These are phyloP conservation scores for Podospora didyma DNA, from an alignment of 495 filamentous ascomycete genomes.

Conservation along the genomic window DNA sequence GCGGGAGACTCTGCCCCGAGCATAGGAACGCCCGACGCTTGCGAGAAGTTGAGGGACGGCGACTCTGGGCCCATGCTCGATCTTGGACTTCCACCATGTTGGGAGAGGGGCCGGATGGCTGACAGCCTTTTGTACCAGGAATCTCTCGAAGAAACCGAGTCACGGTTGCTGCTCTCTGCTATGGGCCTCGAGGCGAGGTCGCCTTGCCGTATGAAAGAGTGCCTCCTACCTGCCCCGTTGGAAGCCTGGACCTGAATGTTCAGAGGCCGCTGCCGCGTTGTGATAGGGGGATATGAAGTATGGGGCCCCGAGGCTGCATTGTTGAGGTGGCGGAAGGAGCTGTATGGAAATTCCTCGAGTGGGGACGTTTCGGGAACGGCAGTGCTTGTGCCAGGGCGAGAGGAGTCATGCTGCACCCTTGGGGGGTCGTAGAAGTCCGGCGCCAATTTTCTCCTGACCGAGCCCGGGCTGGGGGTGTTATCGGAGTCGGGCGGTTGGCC, in stretches of 20 bases:
- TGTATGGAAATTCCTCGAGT: slow-evolving; percentile 32
- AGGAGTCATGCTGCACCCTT: slow-evolving; percentile 31
- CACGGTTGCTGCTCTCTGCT: slow-evolving; percentile 33
- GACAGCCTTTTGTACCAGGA: slow-evolving; percentile 79
- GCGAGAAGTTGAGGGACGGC: slow-evolving; percentile 65
- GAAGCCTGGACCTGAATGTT: slow-evolving; percentile 31
- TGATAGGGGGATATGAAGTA: slow-evolving; percentile 28
- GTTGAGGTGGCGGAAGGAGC: slow-evolving; percentile 24
- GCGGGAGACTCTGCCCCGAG: slow-evolving; percentile 36
- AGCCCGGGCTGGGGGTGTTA: slow-evolving; percentile 18
- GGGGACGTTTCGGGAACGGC: slow-evolving; percentile 25
- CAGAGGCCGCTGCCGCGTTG: slow-evolving; percentile 19
- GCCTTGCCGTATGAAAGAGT: slow-evolving; percentile 42
- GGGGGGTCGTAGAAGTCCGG: slow-evolving; percentile 34
- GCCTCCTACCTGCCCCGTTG: slow-evolving; percentile 31
- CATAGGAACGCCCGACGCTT: slow-evolving; percentile 67
- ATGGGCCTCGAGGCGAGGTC: slow-evolving; percentile 30
- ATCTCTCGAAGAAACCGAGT: slow-evolving; percentile 53
- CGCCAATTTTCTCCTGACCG: slow-evolving; percentile 42
- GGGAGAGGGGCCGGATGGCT: slow-evolving; percentile 65
- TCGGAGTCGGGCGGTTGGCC: slow-evolving; percentile 41
- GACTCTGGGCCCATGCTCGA: slow-evolving; percentile 65
- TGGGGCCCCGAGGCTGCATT: slow-evolving; percentile 22
- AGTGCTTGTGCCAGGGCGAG: slow-evolving; percentile 38
- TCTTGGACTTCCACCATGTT: slow-evolving; percentile 57